Conservation (phyloP, 805 yeast genomes). For the Grigorovia humatica region DNA sequence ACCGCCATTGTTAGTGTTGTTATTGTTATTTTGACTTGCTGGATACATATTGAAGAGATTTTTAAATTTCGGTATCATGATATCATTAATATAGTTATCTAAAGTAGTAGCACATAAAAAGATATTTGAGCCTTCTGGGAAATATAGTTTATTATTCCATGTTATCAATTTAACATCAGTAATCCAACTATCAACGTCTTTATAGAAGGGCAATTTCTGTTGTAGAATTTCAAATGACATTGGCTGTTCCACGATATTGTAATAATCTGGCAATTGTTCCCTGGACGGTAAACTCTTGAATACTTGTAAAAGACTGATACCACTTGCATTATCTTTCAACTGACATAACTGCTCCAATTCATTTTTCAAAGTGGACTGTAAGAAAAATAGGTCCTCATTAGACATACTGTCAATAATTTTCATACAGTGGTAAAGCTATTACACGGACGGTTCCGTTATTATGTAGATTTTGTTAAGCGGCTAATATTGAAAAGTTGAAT, state of each 20-base stretch:
- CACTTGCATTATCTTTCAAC: constrained; percentile 19
- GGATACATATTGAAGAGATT: constrained; percentile 25
- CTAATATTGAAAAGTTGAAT: neutral
- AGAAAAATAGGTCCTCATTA: neutral
- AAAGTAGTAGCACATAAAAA: constrained; percentile 53
- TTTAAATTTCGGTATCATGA: constrained; percentile 28
- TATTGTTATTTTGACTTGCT: neutral
- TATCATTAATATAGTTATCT: constrained; percentile 32
- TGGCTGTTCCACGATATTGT: constrained; percentile 68
- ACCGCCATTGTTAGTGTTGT: neutral
- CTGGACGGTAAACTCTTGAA: constrained; percentile 47
- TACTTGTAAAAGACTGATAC: constrained; percentile 22
- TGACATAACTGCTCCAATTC: constrained; percentile 18
- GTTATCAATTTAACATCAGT: constrained; percentile 73
- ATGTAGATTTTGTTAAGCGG: neutral
- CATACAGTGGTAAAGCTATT: neutral
- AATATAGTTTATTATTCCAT: constrained; percentile 84
- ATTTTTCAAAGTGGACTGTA: constrained; percentile 1
- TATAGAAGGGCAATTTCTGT: constrained; percentile 49
- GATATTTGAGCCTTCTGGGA: constrained; percentile 56
- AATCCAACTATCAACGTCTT: constrained; percentile 56
- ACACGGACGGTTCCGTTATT: neutral
- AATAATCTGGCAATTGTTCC: constrained; percentile 65
- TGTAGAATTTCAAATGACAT: constrained; percentile 67
- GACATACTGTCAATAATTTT: neutral